Base-by-base conservation (phyloP, 164 flowering plant species). In the Malania oleifera region DNA sequence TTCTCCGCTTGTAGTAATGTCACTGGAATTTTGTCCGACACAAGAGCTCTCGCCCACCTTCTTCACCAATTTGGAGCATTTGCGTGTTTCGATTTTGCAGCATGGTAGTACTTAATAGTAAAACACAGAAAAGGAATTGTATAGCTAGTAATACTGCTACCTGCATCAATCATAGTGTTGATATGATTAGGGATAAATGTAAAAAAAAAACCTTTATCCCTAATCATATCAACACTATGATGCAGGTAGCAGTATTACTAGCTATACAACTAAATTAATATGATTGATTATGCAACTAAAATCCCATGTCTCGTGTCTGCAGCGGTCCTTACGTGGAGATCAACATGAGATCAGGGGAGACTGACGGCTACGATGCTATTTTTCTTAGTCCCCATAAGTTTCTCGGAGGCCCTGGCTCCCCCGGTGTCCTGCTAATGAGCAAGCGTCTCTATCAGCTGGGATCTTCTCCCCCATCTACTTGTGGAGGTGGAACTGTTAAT, bases 1-100 rank as follows among this genome's bases (percentile, higher is more conserved):
- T 87, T 89, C 75, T 87, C 91, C 0, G 88, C 90, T 46, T 89
- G 95, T 52, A 87, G 95, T 54, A 87, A 89, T 44, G 91, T 87
- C 28, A 80, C 91, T 0, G 91, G 97, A 26, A 75, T 79, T 20
- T 59, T 31, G 40, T 40, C 81, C 0, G 80, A 85, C 54, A 83
- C 95, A 0, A 50, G 83, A 38, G 76, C 72, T 2, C 53, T 87
- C 1, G 83, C 91, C 29, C 61, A 57, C 9, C 73, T 89, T n/a
- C 64, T 89, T 37, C 96, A 89, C 64, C 69, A 65, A 34, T 74
- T 74, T 56, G 89, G 91, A 29, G 95, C 79, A 6, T 82, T 81
- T 56, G 95, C 75, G 0, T 89, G 96, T 72, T 89, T 89, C 52
- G 96, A 89, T 61, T 89, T 82, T 29, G 87, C 87, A 1, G 84